Evolutionary conservation across 2,329 filamentous ascomycete genomes (phyloP).

Genomic region (Colletotrichum truncatum): DNA sequence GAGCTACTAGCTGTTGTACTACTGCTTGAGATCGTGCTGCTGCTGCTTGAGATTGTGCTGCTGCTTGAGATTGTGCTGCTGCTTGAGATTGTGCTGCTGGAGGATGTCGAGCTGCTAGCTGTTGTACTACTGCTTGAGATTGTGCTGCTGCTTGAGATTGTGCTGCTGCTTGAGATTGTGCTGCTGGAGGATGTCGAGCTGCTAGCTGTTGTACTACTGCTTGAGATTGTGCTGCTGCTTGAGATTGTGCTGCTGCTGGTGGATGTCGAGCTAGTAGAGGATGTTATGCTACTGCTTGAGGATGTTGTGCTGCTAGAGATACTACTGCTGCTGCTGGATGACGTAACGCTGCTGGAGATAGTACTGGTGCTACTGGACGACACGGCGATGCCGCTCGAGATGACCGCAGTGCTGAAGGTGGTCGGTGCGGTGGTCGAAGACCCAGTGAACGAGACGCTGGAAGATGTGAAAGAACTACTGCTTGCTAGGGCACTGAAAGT

Average conservation of each 20-base stretch:
- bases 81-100: neutral
- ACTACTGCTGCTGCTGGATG: neutral
- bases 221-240: too few relatives aligned
- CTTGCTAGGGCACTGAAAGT: neutral
- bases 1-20: neutral
- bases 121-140: too few relatives aligned
- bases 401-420: neutral
- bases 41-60: constrained; percentile 3
- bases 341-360: neutral
- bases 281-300: neutral
- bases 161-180: too few relatives aligned
- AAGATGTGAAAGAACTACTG: neutral
- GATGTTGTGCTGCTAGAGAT: neutral
- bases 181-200: too few relatives aligned
- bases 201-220: too few relatives aligned
- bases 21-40: too few relatives aligned
- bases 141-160: too few relatives aligned
- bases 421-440: neutral
- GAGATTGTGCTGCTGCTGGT: neutral
- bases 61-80: constrained; percentile 4
- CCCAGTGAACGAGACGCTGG: constrained; percentile 26
- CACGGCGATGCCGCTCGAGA: neutral
- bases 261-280: neutral
- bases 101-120: neutral
- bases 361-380: neutral